Conservation (phyloP, 768 basidiomycete genomes). For the Ephemerocybe angulata region DNA sequence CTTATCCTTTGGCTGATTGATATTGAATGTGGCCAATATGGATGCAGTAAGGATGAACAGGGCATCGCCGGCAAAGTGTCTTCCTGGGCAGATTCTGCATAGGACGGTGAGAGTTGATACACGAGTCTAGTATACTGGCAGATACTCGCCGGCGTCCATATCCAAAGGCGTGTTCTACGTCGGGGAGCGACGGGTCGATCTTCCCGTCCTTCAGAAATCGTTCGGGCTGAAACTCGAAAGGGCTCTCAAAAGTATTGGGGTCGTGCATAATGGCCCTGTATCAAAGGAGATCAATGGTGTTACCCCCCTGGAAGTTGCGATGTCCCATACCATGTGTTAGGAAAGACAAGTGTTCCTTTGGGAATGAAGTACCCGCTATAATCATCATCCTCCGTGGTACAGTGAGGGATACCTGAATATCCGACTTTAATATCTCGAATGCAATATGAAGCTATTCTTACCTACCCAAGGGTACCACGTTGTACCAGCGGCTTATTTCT, state of each 20-base stretch:
- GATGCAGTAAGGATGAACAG: conserved; percentile 18
- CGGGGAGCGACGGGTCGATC: conserved; percentile 11
- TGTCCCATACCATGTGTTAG: conserved; percentile 18
- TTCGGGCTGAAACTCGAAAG: conserved; percentile 22
- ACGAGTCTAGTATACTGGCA: too few species aligned
- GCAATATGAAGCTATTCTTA: background rate
- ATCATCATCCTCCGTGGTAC: conserved; percentile 26
- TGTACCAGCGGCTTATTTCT: background rate
- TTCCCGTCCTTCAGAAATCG: conserved; percentile 18
- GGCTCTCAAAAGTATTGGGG: conserved; percentile 18
- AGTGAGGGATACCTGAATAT: background rate
- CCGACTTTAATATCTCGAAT: conserved; percentile 5
- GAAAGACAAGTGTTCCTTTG: conserved; percentile 24
- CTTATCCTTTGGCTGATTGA: conserved; percentile 16
- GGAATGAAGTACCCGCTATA: conserved; percentile 35
- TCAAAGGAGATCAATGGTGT: background rate
- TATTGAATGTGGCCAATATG: conserved; percentile 17
- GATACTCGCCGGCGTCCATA: conserved; percentile 21
- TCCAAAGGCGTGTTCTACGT: conserved; percentile 21
- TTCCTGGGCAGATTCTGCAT: conserved; percentile 22
- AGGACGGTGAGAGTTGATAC: background rate
- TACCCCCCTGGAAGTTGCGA: background rate
- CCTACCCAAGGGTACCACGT: conserved; percentile 1
- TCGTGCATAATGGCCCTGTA: conserved; percentile 23
- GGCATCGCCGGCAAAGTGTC: conserved; percentile 16